These are phyloP conservation scores for Pyrenophora tritici-repentis DNA, from an alignment of 2,329 filamentous ascomycete species.

Conservation along the genomic window DNA sequence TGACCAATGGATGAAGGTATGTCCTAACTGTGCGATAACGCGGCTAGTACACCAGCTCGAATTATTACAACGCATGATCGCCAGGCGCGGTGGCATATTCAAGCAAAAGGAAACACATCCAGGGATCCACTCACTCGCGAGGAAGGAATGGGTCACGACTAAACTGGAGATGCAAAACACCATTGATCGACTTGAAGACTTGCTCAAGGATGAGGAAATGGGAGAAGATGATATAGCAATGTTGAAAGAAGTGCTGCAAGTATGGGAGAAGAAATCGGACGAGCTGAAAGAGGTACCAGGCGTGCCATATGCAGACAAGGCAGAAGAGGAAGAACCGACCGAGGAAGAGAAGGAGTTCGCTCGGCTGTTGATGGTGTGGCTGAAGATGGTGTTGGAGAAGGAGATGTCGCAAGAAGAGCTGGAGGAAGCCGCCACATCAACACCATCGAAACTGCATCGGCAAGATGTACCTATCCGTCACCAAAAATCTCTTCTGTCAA, in stretches of 20 bases:
- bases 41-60: too few relatives aligned
- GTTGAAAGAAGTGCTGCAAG: constrained; percentile 7
- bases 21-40: too few relatives aligned
- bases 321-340: constrained; percentile 10
- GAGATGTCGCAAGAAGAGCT: constrained; percentile 1
- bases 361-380: constrained; percentile 2
- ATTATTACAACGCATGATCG: neutral
- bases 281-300: constrained; percentile 16
- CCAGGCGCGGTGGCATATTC: constrained; percentile 9
- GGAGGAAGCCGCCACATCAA: neutral
- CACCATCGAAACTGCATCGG: too few relatives aligned
- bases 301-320: constrained; percentile 4
- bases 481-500: too few relatives aligned
- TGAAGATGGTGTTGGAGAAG: constrained; percentile 4
- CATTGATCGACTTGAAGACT: constrained; percentile 5
- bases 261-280: constrained; percentile 14
- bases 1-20: too few relatives aligned
- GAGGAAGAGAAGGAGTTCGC: constrained; percentile 11
- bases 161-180: constrained; percentile 15
- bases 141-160: constrained; percentile 6
- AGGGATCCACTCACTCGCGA: constrained; percentile 2
- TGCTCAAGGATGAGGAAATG: constrained; percentile 1
- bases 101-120: neutral
- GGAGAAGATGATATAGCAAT: constrained; percentile 1
- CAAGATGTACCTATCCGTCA: too few relatives aligned